Conservation (phyloP, 1,284 basidiomycete genomes). For the Cutaneotrichosporon arboriforme region DNA sequence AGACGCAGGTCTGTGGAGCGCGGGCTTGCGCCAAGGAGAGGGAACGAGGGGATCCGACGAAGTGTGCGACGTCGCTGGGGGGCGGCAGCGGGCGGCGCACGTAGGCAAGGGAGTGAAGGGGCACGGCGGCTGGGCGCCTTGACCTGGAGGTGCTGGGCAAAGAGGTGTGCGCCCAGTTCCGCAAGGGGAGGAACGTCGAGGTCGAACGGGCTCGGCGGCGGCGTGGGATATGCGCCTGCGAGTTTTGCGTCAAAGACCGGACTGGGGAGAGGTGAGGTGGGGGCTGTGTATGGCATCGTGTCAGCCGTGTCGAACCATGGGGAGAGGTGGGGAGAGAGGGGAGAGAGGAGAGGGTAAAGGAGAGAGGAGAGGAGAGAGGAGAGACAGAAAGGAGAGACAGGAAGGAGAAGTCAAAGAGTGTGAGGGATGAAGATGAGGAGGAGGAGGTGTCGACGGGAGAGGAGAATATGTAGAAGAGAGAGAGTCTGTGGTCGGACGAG, state of each 20-base stretch:
- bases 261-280: not conserved
- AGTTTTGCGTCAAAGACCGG: not conserved
- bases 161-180: not conserved
- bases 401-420: not conserved
- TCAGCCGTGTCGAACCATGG: not conserved
- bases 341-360: not conserved
- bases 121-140: not conserved
- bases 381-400: not conserved
- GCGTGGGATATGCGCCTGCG: not conserved
- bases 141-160: not conserved
- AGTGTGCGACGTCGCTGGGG: not conserved
- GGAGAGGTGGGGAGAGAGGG: not conserved
- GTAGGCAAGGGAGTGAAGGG: not conserved
- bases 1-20: slow-evolving; percentile 2
- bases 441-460: too few relatives aligned
- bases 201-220: slow-evolving; percentile 1
- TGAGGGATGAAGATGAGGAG: not conserved
- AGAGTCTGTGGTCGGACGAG: too few relatives aligned
- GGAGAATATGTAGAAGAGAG: too few relatives aligned
- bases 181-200: not conserved
- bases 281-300: slow-evolving; percentile 5
- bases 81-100: not conserved
- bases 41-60: not conserved
- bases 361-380: not conserved
- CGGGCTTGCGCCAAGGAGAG: not conserved